A percentile compares a stretch with the other conserved stretches of the same genome.
These are phyloP conservation scores for Zangia roseola DNA, from an alignment of 768 basidiomycete genomes.

Conservation along the genomic window DNA sequence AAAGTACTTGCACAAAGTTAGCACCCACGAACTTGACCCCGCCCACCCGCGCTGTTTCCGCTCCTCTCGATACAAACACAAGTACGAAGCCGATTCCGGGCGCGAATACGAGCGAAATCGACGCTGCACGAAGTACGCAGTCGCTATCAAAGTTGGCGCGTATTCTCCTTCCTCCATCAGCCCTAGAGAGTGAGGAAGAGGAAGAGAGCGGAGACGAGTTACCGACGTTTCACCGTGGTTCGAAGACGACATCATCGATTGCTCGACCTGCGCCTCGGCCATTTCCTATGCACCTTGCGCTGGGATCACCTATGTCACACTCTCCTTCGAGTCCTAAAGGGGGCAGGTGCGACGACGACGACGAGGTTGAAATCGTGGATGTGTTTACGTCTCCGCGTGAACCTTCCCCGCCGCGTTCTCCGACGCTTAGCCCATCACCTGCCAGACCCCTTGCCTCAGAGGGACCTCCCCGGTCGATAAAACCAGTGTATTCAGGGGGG, in stretches of 20 bases:
- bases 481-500: background rate
- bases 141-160: slow-evolving; percentile 15
- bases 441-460: background rate
- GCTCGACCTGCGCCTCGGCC: slow-evolving; percentile 15
- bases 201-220: slow-evolving; percentile 12
- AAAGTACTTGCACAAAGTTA: background rate
- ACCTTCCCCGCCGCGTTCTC: slow-evolving; percentile 22
- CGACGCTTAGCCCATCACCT: slow-evolving; percentile 19
- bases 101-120: background rate
- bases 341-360: background rate
- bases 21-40: background rate
- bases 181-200: slow-evolving; percentile 12
- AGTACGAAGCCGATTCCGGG: background rate
- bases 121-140: background rate
- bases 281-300: slow-evolving; percentile 27
- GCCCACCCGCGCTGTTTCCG: background rate
- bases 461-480: background rate
- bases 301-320: background rate
- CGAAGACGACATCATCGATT: too few species aligned
- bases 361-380: slow-evolving; percentile 13
- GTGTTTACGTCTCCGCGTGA: slow-evolving; percentile 22
- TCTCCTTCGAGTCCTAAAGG: background rate
- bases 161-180: slow-evolving; percentile 6
- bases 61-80: background rate
- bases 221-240: slow-evolving; percentile 20